Evolutionary conservation across 2,329 filamentous ascomycete species (phyloP).

Genomic region (Claviceps sp.): DNA sequence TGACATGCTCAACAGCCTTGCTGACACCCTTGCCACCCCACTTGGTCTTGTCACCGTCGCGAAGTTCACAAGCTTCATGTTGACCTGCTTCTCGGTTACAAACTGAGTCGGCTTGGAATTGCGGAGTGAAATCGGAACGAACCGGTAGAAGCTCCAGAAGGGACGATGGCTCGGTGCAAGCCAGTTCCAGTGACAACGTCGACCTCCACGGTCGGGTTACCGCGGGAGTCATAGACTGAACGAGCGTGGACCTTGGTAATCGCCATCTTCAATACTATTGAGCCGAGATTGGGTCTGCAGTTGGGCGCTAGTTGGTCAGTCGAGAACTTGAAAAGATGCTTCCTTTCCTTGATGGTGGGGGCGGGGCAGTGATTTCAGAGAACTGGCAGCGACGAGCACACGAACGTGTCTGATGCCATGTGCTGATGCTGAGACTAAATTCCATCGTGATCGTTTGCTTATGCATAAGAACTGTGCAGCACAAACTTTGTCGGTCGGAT

Average conservation of each 20-base stretch:
- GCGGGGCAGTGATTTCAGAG: constrained; percentile 3
- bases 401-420: neutral
- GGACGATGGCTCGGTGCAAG: constrained; percentile 93
- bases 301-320: neutral
- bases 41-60: constrained; percentile 76
- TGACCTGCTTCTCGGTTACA: constrained; percentile 44
- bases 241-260: constrained; percentile 85
- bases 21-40: constrained; percentile 80
- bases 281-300: neutral
- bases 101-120: constrained; percentile 11
- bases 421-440: neutral
- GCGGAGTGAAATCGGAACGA: constrained; percentile 24
- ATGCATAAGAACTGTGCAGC: neutral
- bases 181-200: constrained; percentile 93
- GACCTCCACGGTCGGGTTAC: constrained; percentile 97
- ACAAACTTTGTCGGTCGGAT: neutral
- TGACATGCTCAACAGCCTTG: constrained; percentile 80
- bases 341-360: constrained; percentile 2
- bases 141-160: constrained; percentile 92
- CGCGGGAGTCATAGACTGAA: constrained; percentile 96
- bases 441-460: neutral
- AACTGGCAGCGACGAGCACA: neutral
- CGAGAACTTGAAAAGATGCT: neutral
- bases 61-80: constrained; percentile 84
- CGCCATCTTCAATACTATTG: constrained; percentile 53